A percentile compares a stretch with the other conserved stretches of the same genome.
Evolutionary conservation across 2,329 filamentous ascomycete species (phyloP).

Genomic region (Coniochaeta sp.): DNA sequence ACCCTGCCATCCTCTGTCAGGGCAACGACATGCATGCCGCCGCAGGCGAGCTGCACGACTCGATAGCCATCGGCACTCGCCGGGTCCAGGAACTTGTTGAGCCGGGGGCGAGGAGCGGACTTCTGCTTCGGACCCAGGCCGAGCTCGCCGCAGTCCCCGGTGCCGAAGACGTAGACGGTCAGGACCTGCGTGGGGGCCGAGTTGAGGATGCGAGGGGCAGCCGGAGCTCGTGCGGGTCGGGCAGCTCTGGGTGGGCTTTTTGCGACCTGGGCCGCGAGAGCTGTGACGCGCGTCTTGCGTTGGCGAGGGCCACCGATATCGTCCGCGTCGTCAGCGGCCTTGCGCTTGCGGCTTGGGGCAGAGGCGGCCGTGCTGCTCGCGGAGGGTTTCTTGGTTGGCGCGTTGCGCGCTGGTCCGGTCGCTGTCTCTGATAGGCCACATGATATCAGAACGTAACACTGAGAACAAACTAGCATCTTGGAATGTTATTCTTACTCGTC

Average conservation of each 20-base stretch:
- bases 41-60: conserved; percentile 53
- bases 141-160: conserved; percentile 41
- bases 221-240: background rate
- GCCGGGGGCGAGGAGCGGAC: conserved; percentile 9
- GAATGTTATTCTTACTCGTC: background rate
- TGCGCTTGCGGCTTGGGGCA: background rate
- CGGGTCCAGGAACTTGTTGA: conserved; percentile 11
- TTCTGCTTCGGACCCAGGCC: conserved; percentile 14
- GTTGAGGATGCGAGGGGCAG: conserved; percentile 8
- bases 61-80: background rate
- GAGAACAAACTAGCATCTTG: background rate
- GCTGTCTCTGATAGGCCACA: background rate
- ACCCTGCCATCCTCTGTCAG: conserved; percentile 60
- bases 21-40: conserved; percentile 61
- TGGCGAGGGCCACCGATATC: background rate
- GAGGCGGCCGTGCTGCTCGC: background rate
- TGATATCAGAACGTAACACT: background rate
- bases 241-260: no score
- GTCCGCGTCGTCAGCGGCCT: background rate
- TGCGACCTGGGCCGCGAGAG: background rate
- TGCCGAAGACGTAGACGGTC: conserved; percentile 13
- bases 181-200: conserved; percentile 9
- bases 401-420: background rate
- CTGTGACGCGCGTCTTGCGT: background rate
- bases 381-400: background rate